These are phyloP conservation scores for Lasiosphaeria ovina DNA, from an alignment of 495 filamentous ascomycete species.

Conservation along the genomic window DNA sequence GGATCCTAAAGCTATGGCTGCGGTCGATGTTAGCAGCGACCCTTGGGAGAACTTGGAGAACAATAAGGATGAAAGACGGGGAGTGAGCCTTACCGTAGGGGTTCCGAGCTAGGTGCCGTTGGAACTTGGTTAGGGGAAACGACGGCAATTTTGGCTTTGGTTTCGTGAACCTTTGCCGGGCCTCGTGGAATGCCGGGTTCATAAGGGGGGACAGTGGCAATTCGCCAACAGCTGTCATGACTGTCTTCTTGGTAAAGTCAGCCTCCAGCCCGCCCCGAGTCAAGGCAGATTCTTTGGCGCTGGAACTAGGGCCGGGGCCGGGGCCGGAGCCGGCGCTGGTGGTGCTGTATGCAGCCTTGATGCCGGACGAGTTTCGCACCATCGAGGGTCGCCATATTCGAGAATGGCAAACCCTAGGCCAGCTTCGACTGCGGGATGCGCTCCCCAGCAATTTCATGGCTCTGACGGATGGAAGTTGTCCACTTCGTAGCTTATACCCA, in stretches of 20 bases:
- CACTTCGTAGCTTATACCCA: neutral
- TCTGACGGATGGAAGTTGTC: neutral
- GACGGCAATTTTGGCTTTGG: constrained; percentile 19
- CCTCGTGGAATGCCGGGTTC: constrained; percentile 45
- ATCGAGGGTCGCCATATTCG: neutral
- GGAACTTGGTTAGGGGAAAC: constrained; percentile 43
- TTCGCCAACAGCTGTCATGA: constrained; percentile 37
- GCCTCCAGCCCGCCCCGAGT: constrained; percentile 17
- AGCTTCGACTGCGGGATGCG: neutral
- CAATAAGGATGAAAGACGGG: neutral
- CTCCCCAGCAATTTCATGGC: neutral
- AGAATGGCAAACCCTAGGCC: neutral
- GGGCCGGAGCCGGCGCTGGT: neutral
- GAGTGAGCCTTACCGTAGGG: constrained; percentile 52
- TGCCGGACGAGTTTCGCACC: neutral
- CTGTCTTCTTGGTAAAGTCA: constrained; percentile 32
- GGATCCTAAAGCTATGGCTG: constrained; percentile 62
- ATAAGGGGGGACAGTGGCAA: constrained; percentile 53
- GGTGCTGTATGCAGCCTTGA: constrained; percentile 2
- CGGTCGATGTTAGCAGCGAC: constrained; percentile 16
- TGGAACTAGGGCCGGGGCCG: neutral
- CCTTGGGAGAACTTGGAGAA: neutral
- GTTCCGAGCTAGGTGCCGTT: constrained; percentile 53
- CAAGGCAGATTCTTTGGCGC: too few relatives aligned
- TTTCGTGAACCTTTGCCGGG: constrained; percentile 24